A percentile compares a stretch with the other conserved stretches of the same genome.
Evolutionary conservation across 75 land plant species (phyloP).

Genomic region (Ceratopteris richardii): DNA sequence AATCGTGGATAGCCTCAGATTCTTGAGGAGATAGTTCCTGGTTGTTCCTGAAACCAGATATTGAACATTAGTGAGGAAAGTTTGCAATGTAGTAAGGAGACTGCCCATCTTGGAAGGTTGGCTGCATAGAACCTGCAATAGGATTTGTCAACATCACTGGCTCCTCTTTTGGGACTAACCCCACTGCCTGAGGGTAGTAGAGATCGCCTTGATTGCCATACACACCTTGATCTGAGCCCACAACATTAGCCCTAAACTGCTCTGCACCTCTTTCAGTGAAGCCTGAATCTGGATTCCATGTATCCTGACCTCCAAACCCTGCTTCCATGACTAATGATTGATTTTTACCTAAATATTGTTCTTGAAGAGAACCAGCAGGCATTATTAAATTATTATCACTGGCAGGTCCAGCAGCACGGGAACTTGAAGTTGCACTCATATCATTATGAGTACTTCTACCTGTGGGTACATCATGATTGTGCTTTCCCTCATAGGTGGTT

Average conservation of each 20-base stretch:
- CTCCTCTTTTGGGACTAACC: no score
- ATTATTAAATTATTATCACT: no score
- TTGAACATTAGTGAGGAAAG: no score
- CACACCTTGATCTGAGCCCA: not conserved
- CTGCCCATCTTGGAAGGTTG: no score
- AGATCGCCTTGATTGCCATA: not conserved
- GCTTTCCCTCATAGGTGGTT: conserved; percentile 20
- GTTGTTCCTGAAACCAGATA: no score
- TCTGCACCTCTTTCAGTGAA: not conserved
- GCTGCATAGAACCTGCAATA: no score
- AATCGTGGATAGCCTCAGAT: no score
- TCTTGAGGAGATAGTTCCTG: no score
- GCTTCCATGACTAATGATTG: not conserved
- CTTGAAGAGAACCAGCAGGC: not conserved
- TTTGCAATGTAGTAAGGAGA: no score
- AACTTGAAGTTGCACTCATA: not conserved
- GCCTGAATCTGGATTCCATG: not conserved
- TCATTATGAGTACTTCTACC: conserved; percentile 12
- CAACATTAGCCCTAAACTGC: not conserved
- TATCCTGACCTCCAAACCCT: not conserved
- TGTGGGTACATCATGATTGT: conserved; percentile 28
- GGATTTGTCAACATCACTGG: no score
- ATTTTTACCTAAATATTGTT: not conserved
- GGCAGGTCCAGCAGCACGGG: not conserved
- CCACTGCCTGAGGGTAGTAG: no score